Evolutionary conservation across 306 rosid species (phyloP).

Genomic region (Cicer arietinum): DNA sequence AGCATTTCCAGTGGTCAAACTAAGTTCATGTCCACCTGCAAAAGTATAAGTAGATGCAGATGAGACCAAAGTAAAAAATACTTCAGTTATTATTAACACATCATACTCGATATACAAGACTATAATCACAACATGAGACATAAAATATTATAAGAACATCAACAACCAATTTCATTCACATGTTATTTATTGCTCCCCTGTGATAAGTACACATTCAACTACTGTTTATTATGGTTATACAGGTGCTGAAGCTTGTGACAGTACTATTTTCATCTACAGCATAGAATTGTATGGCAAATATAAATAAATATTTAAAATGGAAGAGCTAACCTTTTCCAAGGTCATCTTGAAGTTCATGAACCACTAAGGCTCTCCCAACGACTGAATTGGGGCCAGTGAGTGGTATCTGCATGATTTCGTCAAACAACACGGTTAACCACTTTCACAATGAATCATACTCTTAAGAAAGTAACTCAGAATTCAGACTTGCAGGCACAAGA

Average conservation of each 20-base stretch:
- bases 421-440: conserved; percentile 23
- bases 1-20: conserved; percentile 84
- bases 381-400: conserved; percentile 74
- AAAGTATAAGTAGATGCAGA: conserved; percentile 41
- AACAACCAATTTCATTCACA: conserved; percentile 37
- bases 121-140: conserved; percentile 3
- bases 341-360: conserved; percentile 85
- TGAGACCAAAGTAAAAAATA: conserved; percentile 36
- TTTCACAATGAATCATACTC: conserved; percentile 13
- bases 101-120: conserved; percentile 27
- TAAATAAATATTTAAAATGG: conserved; percentile 24
- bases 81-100: conserved; percentile 11
- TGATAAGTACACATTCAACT: conserved; percentile 17
- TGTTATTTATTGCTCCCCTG: conserved; percentile 18
- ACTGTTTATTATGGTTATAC: not conserved
- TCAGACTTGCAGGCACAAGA: not conserved
- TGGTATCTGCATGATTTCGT: conserved; percentile 64
- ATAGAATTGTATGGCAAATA: conserved; percentile 6
- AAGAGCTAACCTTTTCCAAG: conserved; percentile 85
- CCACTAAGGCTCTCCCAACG: conserved; percentile 88
- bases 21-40: conserved; percentile 90
- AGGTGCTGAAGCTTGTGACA: conserved; percentile 29
- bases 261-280: conserved; percentile 32
- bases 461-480: not conserved
- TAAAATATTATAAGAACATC: conserved; percentile 25